A percentile compares a stretch with the other conserved stretches of the same genome.
These are phyloP conservation scores for Vitis hybrid DNA, from an alignment of 177 flowering plant species.

Conservation along the genomic window DNA sequence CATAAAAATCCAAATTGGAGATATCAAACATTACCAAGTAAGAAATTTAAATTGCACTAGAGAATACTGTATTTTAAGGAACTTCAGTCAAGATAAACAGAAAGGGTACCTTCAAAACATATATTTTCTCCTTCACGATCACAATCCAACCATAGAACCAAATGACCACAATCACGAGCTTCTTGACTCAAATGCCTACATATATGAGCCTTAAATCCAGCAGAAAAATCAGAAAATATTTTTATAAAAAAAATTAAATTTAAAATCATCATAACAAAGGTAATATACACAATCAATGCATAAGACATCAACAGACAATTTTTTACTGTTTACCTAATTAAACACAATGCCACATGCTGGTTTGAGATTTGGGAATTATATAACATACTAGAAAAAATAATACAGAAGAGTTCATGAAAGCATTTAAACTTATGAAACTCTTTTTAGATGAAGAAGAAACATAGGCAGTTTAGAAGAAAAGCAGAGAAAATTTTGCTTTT, in stretches of 20 bases:
- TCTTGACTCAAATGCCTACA: conserved; percentile 84
- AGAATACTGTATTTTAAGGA: background rate
- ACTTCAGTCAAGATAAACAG: background rate
- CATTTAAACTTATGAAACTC: too few species aligned
- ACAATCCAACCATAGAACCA: conserved; percentile 96
- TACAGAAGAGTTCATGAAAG: too few species aligned
- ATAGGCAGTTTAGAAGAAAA: too few species aligned
- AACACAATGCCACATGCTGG: too few species aligned
- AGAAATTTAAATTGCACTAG: background rate
- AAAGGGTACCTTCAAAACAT: conserved; percentile 87
- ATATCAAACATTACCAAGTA: too few species aligned
- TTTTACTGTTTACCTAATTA: too few species aligned
- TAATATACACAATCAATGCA: background rate
- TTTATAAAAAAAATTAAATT: background rate
- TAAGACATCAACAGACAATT: background rate
- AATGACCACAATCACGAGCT: conserved; percentile 77
- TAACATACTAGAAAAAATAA: too few species aligned
- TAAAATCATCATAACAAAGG: background rate
- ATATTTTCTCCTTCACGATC: conserved; percentile 99
- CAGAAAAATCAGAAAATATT: conserved; percentile 11
- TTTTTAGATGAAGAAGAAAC: too few species aligned
- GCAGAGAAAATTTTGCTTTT: too few species aligned
- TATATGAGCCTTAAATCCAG: conserved; percentile 70
- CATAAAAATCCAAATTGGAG: too few species aligned
- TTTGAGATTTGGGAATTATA: too few species aligned